Percentiles rank a stretch among this genome's conserved stretches.
These are phyloP conservation scores for Ascochyta fabae DNA, from an alignment of 2,329 filamentous ascomycete species.

Conservation along the genomic window DNA sequence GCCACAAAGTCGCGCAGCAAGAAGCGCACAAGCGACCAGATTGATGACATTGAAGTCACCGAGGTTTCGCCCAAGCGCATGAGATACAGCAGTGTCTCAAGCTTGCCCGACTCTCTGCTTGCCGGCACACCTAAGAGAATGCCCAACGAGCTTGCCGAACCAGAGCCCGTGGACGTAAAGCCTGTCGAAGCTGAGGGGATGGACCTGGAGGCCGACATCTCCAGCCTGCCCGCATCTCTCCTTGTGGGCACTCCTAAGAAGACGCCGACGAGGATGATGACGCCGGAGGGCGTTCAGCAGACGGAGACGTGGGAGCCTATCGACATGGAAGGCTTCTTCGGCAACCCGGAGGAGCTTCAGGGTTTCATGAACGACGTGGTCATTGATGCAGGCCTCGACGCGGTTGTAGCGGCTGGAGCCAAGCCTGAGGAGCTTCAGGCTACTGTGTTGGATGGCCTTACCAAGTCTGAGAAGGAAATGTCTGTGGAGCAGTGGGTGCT, in stretches of 20 bases:
- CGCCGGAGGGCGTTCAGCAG: constrained; percentile 19
- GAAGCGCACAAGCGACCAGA: constrained; percentile 26
- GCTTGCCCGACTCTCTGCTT: constrained; percentile 26
- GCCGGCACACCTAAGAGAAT: constrained; percentile 33
- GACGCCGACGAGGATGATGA: constrained; percentile 25
- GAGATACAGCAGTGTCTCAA: constrained; percentile 31
- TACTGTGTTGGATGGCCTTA: constrained; percentile 65
- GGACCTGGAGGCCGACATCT: constrained; percentile 23
- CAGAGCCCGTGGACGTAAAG: constrained; percentile 12
- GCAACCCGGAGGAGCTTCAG: constrained; percentile 32
- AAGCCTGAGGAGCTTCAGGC: constrained; percentile 53
- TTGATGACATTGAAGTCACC: constrained; percentile 14
- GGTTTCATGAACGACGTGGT: constrained; percentile 37
- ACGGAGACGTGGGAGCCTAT: constrained; percentile 70
- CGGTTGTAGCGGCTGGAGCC: constrained; percentile 27
- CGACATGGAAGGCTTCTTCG: constrained; percentile 76
- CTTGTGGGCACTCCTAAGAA: constrained; percentile 48
- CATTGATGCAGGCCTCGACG: constrained; percentile 41
- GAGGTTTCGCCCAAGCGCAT: constrained; percentile 20
- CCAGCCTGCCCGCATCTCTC: constrained; percentile 25
- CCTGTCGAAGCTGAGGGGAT: neutral
- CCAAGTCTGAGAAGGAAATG: constrained; percentile 83
- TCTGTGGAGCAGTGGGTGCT: constrained; percentile 92
- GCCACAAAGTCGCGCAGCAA: constrained; percentile 13
- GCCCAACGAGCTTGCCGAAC: constrained; percentile 18